A percentile compares a stretch with the other conserved stretches of the same genome.
These are phyloP conservation scores for Solanum tarapatanum DNA, from an alignment of 257 asterid species.

Conservation along the genomic window DNA sequence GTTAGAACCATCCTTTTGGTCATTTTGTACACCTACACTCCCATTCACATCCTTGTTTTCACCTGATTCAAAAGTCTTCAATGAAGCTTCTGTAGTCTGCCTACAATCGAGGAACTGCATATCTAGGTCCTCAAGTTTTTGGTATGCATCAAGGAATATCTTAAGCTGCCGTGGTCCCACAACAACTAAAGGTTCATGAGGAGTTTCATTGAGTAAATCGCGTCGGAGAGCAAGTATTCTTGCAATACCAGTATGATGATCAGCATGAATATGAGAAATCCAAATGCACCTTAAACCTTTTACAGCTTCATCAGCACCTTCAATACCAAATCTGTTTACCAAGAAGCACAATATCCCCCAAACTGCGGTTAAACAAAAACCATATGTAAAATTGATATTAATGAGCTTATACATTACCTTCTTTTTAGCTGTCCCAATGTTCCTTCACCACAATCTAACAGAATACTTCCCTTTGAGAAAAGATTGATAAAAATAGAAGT, in stretches of 20 bases:
- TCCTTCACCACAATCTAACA: slow-evolving; percentile 96
- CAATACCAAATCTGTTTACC: slow-evolving; percentile 57
- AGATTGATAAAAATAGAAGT: slow-evolving; percentile 82
- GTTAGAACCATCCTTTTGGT: slow-evolving; percentile 13
- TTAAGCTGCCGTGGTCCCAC: slow-evolving; percentile 87
- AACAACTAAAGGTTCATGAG: slow-evolving; percentile 63
- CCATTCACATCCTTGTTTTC: slow-evolving; percentile 14
- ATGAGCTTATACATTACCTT: slow-evolving; percentile 30
- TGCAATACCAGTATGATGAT: slow-evolving; percentile 95
- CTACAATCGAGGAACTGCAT: slow-evolving; percentile 86
- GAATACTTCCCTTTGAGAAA: slow-evolving; percentile 68
- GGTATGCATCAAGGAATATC: slow-evolving; percentile 86
- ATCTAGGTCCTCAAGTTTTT: slow-evolving; percentile 83
- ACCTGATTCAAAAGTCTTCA: slow-evolving; percentile 28
- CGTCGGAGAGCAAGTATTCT: slow-evolving; percentile 80
- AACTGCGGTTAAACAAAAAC: neutral
- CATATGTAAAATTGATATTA: neutral
- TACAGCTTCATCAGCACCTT: slow-evolving; percentile 75
- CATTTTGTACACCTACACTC: neutral
- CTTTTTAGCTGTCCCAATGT: slow-evolving; percentile 88
- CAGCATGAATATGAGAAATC: slow-evolving; percentile 98
- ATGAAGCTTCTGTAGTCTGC: slow-evolving; percentile 51
- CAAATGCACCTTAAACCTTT: slow-evolving; percentile 67
- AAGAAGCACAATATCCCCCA: neutral
- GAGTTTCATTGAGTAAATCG: slow-evolving; percentile 41